Evolutionary conservation across 2,329 filamentous ascomycete species (phyloP).

Genomic region (Alternaria triticina): DNA sequence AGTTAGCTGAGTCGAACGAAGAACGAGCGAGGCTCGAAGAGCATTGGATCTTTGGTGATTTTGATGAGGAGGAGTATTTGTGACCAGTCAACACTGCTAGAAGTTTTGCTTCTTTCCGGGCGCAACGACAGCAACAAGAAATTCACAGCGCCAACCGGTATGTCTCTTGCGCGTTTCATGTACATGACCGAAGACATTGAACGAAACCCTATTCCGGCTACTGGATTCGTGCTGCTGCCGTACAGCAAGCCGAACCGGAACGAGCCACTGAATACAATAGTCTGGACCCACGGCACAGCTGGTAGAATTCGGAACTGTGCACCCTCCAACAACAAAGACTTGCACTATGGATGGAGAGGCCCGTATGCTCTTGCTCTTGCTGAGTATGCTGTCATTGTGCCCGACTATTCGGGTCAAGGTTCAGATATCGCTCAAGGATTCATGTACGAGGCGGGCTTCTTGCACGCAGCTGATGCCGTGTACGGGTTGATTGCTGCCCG

Average conservation of each 20-base stretch:
- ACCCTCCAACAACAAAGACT: slow-evolving; percentile 25
- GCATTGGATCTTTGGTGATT: slow-evolving; percentile 43
- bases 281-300: neutral
- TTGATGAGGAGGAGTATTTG: slow-evolving; percentile 39
- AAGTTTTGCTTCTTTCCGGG: neutral
- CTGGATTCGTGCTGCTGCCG: neutral
- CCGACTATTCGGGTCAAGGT: slow-evolving; percentile 21
- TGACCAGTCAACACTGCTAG: neutral
- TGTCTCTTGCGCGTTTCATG: neutral
- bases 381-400: slow-evolving; percentile 29
- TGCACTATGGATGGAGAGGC: slow-evolving; percentile 31
- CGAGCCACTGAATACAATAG: neutral
- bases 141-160: neutral
- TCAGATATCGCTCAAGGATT: neutral
- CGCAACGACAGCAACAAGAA: neutral
- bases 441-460: neutral
- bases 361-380: slow-evolving; percentile 21
- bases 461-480: neutral
- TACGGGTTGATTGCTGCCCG: neutral
- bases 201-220: neutral
- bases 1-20: slow-evolving; percentile 28
- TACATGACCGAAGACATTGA: neutral
- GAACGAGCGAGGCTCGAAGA: slow-evolving; percentile 20
- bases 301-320: neutral
- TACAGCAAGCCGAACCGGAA: neutral